A percentile compares a stretch with the other conserved stretches of the same genome.
These are phyloP conservation scores for Penicillium sp. DNA, from an alignment of 2,329 filamentous ascomycete species.

Conservation along the genomic window DNA sequence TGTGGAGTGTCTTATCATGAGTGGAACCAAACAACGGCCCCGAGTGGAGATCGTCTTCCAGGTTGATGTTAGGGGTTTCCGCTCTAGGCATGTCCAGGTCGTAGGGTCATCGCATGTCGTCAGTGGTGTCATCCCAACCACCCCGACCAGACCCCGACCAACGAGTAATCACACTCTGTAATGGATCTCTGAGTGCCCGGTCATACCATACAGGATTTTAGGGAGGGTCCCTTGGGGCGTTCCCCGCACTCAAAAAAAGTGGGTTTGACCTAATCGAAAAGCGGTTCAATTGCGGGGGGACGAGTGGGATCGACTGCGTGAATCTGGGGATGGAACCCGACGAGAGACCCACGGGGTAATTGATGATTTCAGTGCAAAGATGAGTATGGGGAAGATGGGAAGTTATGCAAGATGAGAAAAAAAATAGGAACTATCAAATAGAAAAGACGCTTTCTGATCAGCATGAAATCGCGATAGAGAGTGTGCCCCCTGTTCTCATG, in stretches of 20 bases:
- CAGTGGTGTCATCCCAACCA: constrained; percentile 4
- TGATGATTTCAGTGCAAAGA: background rate
- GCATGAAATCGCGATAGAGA: background rate
- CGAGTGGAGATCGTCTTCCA: background rate
- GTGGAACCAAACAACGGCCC: background rate
- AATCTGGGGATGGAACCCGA: constrained; percentile 14
- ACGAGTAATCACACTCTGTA: background rate
- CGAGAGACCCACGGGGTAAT: background rate
- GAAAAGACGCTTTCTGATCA: background rate
- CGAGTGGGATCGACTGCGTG: background rate
- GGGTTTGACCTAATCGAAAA: constrained; percentile 5
- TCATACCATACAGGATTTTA: constrained; percentile 14
- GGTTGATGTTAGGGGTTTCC: background rate
- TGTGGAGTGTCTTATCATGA: background rate
- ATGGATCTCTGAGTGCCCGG: background rate
- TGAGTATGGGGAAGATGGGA: background rate
- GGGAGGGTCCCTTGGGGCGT: background rate
- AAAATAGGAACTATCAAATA: background rate
- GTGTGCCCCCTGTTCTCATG: background rate
- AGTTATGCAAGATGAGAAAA: background rate
- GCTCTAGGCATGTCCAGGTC: background rate
- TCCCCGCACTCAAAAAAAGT: constrained; percentile 24
- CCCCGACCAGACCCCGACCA: background rate
- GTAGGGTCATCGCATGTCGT: background rate
- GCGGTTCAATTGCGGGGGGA: constrained; percentile 20